Conservation (phyloP, 352 stramenopile species). For the Thalassiosira exigua region DNA sequence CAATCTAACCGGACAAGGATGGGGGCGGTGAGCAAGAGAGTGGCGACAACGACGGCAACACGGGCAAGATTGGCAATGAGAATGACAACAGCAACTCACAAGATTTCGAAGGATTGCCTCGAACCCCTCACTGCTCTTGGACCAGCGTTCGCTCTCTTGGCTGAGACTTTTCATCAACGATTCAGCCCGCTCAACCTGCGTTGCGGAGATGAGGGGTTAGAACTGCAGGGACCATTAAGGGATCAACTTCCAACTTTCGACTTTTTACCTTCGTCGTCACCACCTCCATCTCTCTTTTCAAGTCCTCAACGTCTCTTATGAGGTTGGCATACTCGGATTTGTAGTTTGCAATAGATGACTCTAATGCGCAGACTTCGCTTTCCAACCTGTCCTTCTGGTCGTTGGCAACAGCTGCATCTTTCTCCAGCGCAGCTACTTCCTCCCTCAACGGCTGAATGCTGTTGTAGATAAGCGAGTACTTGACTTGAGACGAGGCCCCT, state of each 20-base stretch:
- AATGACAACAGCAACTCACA: too few species aligned
- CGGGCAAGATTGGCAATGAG: too few species aligned
- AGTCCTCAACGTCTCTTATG: slow-evolving; percentile 96
- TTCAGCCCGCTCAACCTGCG: slow-evolving; percentile 94
- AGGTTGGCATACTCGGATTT: slow-evolving; percentile 98
- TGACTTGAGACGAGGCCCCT: slow-evolving; percentile 97
- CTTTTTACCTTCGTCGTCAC: slow-evolving; percentile 98
- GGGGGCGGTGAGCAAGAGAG: too few species aligned
- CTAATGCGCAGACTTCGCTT: slow-evolving; percentile 92
- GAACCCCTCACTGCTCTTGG: slow-evolving; percentile 96
- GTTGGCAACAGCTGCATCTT: slow-evolving; percentile 91
- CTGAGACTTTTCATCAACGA: slow-evolving; percentile 97
- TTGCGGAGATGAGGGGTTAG: too few species aligned
- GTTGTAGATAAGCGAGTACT: slow-evolving; percentile 98
- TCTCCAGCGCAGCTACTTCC: slow-evolving; percentile 97
- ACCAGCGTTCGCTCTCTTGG: slow-evolving; percentile 98
- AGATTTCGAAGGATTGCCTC: slow-evolving; percentile 95
- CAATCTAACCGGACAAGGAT: slow-evolving; percentile 97
- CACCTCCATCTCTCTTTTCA: slow-evolving; percentile 97
- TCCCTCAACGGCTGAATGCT: slow-evolving; percentile 98
- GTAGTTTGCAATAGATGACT: slow-evolving; percentile 96
- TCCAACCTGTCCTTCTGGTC: slow-evolving; percentile 92
- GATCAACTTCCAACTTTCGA: too few species aligned
- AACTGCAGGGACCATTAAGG: too few species aligned
- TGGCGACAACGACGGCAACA: too few species aligned